Base-by-base conservation (phyloP, 148 eudicot genomes). In the Heliosperma pusillum region DNA sequence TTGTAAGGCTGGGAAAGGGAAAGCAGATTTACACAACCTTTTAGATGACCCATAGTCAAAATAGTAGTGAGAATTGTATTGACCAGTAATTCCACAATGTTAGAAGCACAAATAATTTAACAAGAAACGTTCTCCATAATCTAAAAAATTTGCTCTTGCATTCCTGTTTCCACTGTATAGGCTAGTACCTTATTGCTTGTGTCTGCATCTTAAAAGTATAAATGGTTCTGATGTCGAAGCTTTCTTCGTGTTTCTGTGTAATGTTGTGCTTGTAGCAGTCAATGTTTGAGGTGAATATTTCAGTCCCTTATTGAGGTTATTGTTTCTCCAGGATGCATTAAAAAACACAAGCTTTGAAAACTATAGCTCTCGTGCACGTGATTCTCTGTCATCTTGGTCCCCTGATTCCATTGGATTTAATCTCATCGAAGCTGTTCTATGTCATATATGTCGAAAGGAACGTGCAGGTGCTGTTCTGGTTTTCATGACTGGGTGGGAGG, bases 401-500 rank as follows among this genome's bases (percentile, higher is more conserved):
- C 88, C 99, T 22, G 99, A 96, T 79, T 85, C 85, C 75, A 90
- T 92, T 78, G 99, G 99, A 50, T 96, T 96, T 84, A 96, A 96
- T 85, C 88, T 96, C 76, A 85, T 96, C 67, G 99, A 96, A 86
- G 94, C 97, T 63, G 94, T 88, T 50, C 80, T 96, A 63, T 96
- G 97, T 74, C 97, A 96, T 71, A 96, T 95, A 80, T 89, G 97
- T 83, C 96, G 97, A 53, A 96, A 96, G 86, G 99, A 96, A 83
- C 84, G 93, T 2, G 86, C 91, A 27, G 99, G 99, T 73, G 99
- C 97, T 77, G 94, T 90, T 57, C 82, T 96, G 80, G 99, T 92
- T 73, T 96, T 96, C 87, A 90, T 96, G 99, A 96, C 99, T 68
- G 99, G 99, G n/a, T 96, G 99, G 99, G 99, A 96, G 78, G 99